Base-by-base conservation (phyloP, 148 eudicot species). In the Rhododendron kiyosumense region DNA sequence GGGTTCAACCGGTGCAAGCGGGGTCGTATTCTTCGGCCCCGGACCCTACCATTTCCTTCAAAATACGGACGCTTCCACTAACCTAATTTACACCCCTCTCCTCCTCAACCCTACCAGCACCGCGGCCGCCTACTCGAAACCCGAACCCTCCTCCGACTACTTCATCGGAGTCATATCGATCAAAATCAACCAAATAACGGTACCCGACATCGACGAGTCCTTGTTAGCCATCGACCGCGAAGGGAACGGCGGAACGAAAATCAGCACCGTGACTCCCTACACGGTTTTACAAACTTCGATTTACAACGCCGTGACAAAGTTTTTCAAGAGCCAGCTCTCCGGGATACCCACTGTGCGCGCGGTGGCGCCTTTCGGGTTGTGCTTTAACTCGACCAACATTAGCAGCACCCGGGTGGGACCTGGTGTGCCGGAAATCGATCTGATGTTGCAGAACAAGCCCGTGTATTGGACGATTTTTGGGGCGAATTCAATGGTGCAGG, bases 11-110 rank as follows among this genome's bases (percentile, higher is more conserved):
- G 12, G 26, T 0, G 59, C 82, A 0, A 89, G 78, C 2, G 94
- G 95, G n/a, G 90, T 83, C 12, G 57, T 90, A 4, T 91, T 87
- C 69, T 93, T 93, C 49, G 94, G 95, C 5, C 90, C 90, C 1
- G 93, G 93, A 5, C 93, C 94, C 0, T 90, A 92, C 41, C 20
- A 46, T 43, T 82, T 89, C 51, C 87, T 87, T 84, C 7, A 3
- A 2, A 24, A 78, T 83, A 20, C 65, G 87, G 89, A 90, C 36
- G 81, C 78, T 71, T 80, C 93, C 26, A n/a, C 71, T 5, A 32
- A 51, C 1, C 92, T 95, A 26, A 1, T 78, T 8, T 92, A 91
- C 90, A 96, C 95, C 3, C 91, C 93, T 3, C 87, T 95, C 0
- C 15, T 95, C 7, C 36, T 51, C 5, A 86, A 92, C 67, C 82